Conservation (phyloP, 768 basidiomycete species). For the Suillus americanus region DNA sequence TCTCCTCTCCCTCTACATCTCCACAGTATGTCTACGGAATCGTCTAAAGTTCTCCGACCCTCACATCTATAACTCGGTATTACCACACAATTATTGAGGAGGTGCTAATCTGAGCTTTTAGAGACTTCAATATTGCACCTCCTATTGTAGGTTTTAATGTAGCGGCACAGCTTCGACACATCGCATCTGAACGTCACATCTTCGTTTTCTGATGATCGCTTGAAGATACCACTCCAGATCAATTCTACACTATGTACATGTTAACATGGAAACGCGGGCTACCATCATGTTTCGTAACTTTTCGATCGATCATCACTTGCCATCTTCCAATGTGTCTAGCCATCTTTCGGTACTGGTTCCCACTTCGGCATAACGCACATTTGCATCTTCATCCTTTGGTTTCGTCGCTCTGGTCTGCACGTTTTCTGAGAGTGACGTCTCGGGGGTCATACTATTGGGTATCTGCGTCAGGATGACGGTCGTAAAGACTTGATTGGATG, state of each 20-base stretch:
- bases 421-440: neutral
- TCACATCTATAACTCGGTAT: too few relatives aligned
- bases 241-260: neutral
- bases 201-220: too few relatives aligned
- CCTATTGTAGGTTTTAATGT: too few relatives aligned
- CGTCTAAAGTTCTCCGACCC: too few relatives aligned
- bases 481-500: neutral
- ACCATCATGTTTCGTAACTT: neutral
- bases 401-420: neutral
- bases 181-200: too few relatives aligned
- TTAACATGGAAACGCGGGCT: neutral
- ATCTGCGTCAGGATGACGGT: neutral
- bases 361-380: neutral
- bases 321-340: neutral
- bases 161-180: too few relatives aligned
- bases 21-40: too few relatives aligned
- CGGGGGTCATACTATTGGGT: neutral
- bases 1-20: too few relatives aligned
- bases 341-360: neutral
- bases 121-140: too few relatives aligned
- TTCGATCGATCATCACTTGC: neutral
- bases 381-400: neutral
- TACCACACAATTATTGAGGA: too few relatives aligned
- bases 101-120: too few relatives aligned
- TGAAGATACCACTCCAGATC: too few relatives aligned